Evolutionary conservation across 345 rosid genomes (phyloP).

Genomic region (Conringia planisiliqua): DNA sequence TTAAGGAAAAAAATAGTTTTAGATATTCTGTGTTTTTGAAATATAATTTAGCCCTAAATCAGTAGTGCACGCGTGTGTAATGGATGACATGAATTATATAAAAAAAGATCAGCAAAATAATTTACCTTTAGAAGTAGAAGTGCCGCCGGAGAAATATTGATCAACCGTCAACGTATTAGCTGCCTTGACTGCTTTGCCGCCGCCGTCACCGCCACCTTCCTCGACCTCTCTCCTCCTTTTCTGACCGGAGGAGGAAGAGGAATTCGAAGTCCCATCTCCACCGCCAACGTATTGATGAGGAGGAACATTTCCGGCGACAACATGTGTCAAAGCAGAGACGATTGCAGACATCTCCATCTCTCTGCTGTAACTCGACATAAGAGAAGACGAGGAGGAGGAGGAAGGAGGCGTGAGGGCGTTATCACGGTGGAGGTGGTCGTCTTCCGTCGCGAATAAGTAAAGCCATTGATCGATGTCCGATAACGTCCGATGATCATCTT

Average conservation of each 20-base stretch:
- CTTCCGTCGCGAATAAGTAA: constrained; percentile 1
- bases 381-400: constrained; percentile 4
- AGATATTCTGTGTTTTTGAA: neutral
- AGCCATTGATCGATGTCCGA: constrained; percentile 37
- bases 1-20: neutral
- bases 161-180: constrained; percentile 34
- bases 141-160: constrained; percentile 32
- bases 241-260: constrained; percentile 26
- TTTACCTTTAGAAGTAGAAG: constrained; percentile 19
- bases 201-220: constrained; percentile 7
- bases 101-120: neutral
- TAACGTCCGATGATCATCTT: constrained; percentile 29
- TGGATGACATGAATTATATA: neutral
- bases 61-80: neutral
- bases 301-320: constrained; percentile 62
- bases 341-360: constrained; percentile 73
- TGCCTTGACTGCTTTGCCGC: neutral
- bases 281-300: neutral
- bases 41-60: neutral
- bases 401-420: neutral
- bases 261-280: constrained; percentile 29
- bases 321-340: constrained; percentile 70
- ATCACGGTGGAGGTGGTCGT: constrained; percentile 1
- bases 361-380: constrained; percentile 35
- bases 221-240: constrained; percentile 45